Evolutionary conservation across 2,329 filamentous ascomycete genomes (phyloP).

Genomic region (Trichocomaceae sp.): DNA sequence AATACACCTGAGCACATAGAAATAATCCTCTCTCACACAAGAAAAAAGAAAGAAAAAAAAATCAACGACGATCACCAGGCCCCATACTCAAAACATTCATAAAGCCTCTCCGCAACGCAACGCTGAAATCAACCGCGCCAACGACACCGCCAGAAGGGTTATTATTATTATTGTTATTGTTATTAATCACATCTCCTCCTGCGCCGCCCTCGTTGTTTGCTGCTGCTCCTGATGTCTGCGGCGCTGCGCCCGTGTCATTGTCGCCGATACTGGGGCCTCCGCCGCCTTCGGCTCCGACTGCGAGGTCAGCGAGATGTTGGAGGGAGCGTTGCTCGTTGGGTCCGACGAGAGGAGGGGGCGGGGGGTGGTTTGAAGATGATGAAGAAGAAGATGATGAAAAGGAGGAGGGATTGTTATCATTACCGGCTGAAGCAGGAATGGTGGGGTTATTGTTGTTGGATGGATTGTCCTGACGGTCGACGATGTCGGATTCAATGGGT

Average conservation of each 20-base stretch:
- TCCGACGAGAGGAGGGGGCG: slow-evolving; percentile 28
- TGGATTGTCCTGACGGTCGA: neutral
- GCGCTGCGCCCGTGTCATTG: slow-evolving; percentile 15
- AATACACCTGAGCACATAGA: neutral
- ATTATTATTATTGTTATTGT: no score
- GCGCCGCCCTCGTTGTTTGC: neutral
- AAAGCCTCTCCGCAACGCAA: slow-evolving; percentile 12
- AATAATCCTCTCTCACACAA: neutral
- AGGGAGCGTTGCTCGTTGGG: slow-evolving; percentile 40
- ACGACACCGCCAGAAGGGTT: neutral
- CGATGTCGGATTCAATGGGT: slow-evolving; percentile 14
- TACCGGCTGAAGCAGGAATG: neutral
- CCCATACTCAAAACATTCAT: slow-evolving; percentile 12
- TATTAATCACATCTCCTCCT: neutral
- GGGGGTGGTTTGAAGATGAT: slow-evolving; percentile 17
- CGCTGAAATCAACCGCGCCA: slow-evolving; percentile 7
- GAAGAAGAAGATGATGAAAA: neutral
- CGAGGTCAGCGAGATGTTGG: slow-evolving; percentile 39
- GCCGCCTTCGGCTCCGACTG: slow-evolving; percentile 36
- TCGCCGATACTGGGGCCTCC: slow-evolving; percentile 20
- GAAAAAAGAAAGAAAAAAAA: neutral
- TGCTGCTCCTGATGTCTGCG: neutral
- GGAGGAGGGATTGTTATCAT: neutral
- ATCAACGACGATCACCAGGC: slow-evolving; percentile 3
- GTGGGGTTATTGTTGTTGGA: slow-evolving; percentile 6